These are phyloP conservation scores for Argentina anserina DNA, from an alignment of 306 rosid species.

Conservation along the genomic window DNA sequence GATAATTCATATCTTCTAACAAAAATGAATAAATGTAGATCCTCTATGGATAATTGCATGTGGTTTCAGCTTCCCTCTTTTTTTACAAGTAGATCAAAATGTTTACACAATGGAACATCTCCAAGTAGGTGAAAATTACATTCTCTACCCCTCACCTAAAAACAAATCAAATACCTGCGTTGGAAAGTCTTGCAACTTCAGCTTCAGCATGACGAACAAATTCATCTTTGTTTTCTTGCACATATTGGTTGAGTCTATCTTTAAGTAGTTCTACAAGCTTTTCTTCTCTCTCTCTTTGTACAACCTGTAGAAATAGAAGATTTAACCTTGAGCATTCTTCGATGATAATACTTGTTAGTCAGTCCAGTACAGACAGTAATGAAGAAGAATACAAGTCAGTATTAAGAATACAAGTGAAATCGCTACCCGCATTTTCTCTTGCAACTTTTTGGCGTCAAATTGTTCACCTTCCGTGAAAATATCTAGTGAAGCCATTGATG, in stretches of 20 bases:
- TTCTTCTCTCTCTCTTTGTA: slow-evolving; percentile 95
- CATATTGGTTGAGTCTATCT: slow-evolving; percentile 70
- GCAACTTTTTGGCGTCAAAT: slow-evolving; percentile 75
- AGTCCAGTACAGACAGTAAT: not conserved
- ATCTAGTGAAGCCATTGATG: slow-evolving; percentile 94
- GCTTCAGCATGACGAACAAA: slow-evolving; percentile 64
- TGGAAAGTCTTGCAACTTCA: slow-evolving; percentile 82
- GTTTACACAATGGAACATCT: not conserved
- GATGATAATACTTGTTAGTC: not conserved
- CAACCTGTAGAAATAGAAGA: slow-evolving; percentile 52
- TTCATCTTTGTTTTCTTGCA: slow-evolving; percentile 78
- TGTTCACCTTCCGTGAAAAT: slow-evolving; percentile 86
- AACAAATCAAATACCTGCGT: slow-evolving; percentile 56
- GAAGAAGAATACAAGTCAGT: not conserved
- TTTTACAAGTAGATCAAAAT: not conserved
- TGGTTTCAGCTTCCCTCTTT: slow-evolving; percentile 9
- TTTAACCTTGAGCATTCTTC: slow-evolving; percentile 7
- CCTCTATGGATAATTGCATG: not conserved
- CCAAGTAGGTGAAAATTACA: not conserved
- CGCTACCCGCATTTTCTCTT: slow-evolving; percentile 89
- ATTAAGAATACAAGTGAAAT: not conserved
- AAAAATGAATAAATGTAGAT: not conserved
- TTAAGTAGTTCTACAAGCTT: slow-evolving; percentile 70
- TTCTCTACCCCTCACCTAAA: not conserved
- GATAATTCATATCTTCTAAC: not conserved